Evolutionary conservation across 768 basidiomycete species (phyloP).

Genomic region (Leccinum longicurvipes): DNA sequence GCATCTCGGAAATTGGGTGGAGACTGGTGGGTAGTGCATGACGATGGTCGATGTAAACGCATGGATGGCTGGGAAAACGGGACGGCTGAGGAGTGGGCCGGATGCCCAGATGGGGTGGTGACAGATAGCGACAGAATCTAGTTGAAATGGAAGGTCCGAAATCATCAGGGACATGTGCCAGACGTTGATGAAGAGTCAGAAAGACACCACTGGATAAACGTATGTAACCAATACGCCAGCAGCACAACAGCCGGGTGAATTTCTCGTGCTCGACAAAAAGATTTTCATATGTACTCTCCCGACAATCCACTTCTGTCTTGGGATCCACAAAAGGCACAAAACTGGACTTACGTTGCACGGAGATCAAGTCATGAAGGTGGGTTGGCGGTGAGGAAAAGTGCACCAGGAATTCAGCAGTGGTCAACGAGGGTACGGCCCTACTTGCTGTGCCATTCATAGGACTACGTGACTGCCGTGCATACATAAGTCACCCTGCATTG

Average conservation of each 20-base stretch:
- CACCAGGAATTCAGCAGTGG: constrained; percentile 4
- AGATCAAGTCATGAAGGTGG: constrained; percentile 18
- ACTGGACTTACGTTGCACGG: constrained; percentile 6
- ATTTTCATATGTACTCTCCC: neutral
- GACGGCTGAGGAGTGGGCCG: neutral
- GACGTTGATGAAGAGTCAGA: constrained; percentile 1
- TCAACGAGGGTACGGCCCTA: constrained; percentile 16
- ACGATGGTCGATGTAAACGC: constrained; percentile 4
- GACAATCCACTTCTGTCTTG: neutral
- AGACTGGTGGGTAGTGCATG: constrained; percentile 7
- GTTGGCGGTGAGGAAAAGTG: constrained; percentile 10
- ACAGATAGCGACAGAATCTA: constrained; percentile 7
- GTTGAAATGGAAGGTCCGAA: constrained; percentile 6
- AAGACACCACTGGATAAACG: constrained; percentile 8
- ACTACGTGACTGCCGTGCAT: constrained; percentile 11
- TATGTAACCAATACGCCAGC: constrained; percentile 8
- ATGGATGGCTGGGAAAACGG: neutral
- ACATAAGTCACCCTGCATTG: constrained; percentile 23
- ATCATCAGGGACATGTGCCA: constrained; percentile 7
- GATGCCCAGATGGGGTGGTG: constrained; percentile 7
- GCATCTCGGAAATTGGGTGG: constrained; percentile 18
- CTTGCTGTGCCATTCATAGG: constrained; percentile 22
- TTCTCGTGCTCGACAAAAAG: constrained; percentile 8
- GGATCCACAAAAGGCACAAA: neutral
- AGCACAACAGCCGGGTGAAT: too few species aligned